Base-by-base conservation (phyloP, 2,329 filamentous ascomycete genomes). In the Bipolaris bicolor region DNA sequence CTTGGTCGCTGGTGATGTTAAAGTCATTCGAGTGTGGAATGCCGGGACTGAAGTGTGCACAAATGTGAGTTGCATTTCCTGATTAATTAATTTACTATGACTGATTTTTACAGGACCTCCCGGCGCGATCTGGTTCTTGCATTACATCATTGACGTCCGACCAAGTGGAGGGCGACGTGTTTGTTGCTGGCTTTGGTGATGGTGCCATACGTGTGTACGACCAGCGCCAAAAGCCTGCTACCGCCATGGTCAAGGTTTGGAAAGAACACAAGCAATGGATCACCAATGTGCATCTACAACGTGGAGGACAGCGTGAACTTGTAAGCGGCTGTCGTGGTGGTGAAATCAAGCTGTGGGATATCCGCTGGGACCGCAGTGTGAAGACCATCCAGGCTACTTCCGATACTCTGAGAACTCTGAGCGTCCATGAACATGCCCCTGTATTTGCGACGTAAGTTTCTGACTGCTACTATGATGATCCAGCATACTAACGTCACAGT, bases 181-280 rank as follows among this genome's bases (percentile, higher is more conserved):
- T 99, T 69, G 90, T 97, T 10, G 95, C 95, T 39, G 95, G 95
- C 3, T 99, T 98, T 70, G 95, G 95, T 16, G 96, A 99, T 70
- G 95, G 95, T 33, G 93, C 92, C 1, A 89, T 99, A 41, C 87
- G 95, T 50, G 92, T 97, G 4, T 99, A 97, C 73, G 95, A 99
- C 76, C 91, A 94, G 63, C 88, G 95, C 11, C 80, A 91, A 61
- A 88, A 89, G 61, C 90, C 92, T 2, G 90, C 92, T 58, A 92
- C 95, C 52, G 90, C 90, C 16, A 97, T 98, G 93, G 90, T 97
- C 53, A 91, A 90, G 77, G 93, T 94, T 66, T 99, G 95, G 94
- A 95, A 96, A 73, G 92, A 97, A 69, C 94, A 98, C 71, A 88
- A 89, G 59, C 91, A 96, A 68, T 99, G 95, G 95, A 89, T 99